These are phyloP conservation scores for thale cress (Arabidopsis thaliana) DNA, from an alignment of 345 rosid species.

Conservation along the genomic window DNA sequence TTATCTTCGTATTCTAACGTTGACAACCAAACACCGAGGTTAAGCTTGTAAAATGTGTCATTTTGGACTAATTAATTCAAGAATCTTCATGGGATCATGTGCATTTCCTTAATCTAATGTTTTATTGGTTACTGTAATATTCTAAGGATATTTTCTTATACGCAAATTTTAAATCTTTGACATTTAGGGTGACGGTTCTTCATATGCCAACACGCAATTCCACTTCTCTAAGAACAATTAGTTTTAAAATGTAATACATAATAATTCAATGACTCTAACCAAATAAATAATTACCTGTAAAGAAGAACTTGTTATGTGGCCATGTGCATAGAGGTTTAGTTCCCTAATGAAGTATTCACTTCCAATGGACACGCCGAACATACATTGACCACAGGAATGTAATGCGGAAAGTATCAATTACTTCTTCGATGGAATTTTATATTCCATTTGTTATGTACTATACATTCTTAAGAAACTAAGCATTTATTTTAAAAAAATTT, in stretches of 20 bases:
- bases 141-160: conserved; percentile 24
- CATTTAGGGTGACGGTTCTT: conserved; percentile 29
- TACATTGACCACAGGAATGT: conserved; percentile 20
- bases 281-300: conserved; percentile 41
- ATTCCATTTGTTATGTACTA: neutral
- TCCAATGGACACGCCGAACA: conserved; percentile 21
- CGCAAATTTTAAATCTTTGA: neutral
- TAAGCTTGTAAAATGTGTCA: conserved; percentile 41
- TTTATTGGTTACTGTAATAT: neutral
- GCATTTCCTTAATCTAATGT: conserved; percentile 43
- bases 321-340: conserved; percentile 43
- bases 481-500: too few species aligned
- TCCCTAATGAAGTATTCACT: conserved; percentile 34
- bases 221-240: conserved; percentile 24
- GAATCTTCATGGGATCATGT: conserved; percentile 58
- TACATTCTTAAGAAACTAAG: too few species aligned
- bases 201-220: conserved; percentile 42
- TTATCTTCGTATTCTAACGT: conserved; percentile 29
- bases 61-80: conserved; percentile 30
- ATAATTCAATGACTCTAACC: neutral
- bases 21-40: conserved; percentile 36
- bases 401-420: conserved; percentile 14
- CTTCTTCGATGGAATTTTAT: neutral
- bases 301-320: conserved; percentile 45
- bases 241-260: neutral